Evolutionary conservation across 2,329 filamentous ascomycete genomes (phyloP).

Genomic region (Corinectria fuckeliana): DNA sequence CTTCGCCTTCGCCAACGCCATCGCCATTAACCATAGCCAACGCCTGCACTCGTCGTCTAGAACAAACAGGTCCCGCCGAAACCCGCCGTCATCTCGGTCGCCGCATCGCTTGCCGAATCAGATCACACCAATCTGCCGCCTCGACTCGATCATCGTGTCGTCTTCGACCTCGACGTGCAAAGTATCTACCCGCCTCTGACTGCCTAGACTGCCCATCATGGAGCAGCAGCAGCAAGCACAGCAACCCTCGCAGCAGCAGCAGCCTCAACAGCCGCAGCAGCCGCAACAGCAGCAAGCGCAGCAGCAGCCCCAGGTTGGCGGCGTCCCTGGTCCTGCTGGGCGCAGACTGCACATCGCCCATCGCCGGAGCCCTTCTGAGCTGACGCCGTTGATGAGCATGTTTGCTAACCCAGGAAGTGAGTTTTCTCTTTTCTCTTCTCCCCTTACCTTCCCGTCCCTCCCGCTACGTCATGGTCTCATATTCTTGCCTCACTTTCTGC

Average conservation of each 20-base stretch:
- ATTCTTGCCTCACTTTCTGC: neutral
- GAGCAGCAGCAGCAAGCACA: conserved; percentile 50
- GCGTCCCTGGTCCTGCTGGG: conserved; percentile 76
- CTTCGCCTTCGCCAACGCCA: conserved; percentile 36
- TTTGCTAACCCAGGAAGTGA: conserved; percentile 70
- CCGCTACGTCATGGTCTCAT: neutral
- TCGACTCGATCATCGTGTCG: conserved; percentile 27
- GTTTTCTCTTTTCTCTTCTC: conserved; percentile 42
- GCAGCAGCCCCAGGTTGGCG: conserved; percentile 59
- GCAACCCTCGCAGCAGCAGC: conserved; percentile 48
- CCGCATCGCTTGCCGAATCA: conserved; percentile 30
- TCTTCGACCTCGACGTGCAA: conserved; percentile 50
- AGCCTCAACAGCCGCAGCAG: conserved; percentile 62
- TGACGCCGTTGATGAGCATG: conserved; percentile 98
- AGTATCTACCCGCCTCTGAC: conserved; percentile 40
- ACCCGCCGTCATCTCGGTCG: conserved; percentile 33
- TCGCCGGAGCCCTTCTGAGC: conserved; percentile 93
- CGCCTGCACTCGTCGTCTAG: conserved; percentile 30
- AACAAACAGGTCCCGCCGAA: conserved; percentile 32
- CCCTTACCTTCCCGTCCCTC: neutral
- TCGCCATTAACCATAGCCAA: too few species aligned
- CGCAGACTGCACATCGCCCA: conserved; percentile 97
- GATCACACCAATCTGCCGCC: conserved; percentile 29
- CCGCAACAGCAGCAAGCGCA: conserved; percentile 52
- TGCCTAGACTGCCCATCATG: conserved; percentile 64